Conservation (phyloP, 2,329 filamentous ascomycete genomes). For the Talaromyces funiculosus region DNA sequence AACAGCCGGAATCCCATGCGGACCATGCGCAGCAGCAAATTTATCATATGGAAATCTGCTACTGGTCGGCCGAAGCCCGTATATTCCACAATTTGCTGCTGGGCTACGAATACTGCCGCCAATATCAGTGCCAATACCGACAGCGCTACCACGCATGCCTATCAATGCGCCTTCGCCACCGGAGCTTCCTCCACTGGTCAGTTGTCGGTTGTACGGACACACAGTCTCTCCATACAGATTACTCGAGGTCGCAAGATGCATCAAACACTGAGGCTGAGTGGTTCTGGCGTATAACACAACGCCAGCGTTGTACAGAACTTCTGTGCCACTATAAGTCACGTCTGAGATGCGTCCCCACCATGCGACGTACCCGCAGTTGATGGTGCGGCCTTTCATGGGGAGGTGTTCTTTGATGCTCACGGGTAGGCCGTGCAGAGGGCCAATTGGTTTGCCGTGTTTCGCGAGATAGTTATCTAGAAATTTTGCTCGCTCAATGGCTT, state of each 20-base stretch:
- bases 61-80: conserved; percentile 30
- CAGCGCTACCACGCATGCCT: conserved; percentile 28
- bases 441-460: conserved; percentile 25
- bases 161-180: conserved; percentile 34
- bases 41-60: neutral
- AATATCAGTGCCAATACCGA: conserved; percentile 32
- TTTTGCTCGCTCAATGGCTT: conserved; percentile 32
- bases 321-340: conserved; percentile 1
- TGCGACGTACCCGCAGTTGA: conserved; percentile 5
- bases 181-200: conserved; percentile 26
- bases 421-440: conserved; percentile 37
- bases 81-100: conserved; percentile 29
- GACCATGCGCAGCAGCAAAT: neutral
- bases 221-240: conserved; percentile 23
- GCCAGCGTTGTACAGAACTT: conserved; percentile 25
- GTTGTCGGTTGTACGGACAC: conserved; percentile 25
- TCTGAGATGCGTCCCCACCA: conserved; percentile 11
- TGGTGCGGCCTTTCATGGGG: conserved; percentile 8
- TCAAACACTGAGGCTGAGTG: conserved; percentile 57
- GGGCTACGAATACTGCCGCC: conserved; percentile 33
- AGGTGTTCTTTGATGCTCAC: conserved; percentile 33
- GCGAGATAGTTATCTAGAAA: conserved; percentile 32
- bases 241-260: conserved; percentile 41
- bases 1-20: conserved; percentile 19
- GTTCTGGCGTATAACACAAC: conserved; percentile 54